Evolutionary conservation across 1,284 basidiomycete genomes (phyloP).

Genomic region (Cutaneotrichosporon sp.): DNA sequence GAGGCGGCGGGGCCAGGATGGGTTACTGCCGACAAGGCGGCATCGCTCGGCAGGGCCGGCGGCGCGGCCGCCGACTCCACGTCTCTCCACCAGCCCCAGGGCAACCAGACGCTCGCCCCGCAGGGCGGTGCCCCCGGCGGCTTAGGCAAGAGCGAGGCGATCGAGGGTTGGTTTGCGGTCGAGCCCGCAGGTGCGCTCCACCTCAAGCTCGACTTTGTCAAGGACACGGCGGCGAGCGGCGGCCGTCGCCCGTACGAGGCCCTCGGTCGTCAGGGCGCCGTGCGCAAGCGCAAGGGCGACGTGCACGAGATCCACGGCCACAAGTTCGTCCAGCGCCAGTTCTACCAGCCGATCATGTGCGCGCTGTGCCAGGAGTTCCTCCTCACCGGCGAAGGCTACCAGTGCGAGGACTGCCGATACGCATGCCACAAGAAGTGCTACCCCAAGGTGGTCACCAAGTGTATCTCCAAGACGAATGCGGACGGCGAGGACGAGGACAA

Average conservation of each 20-base stretch:
- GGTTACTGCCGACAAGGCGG: constrained; percentile 74
- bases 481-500: constrained; percentile 97
- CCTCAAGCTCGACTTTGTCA: constrained; percentile 88
- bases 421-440: constrained; percentile 99
- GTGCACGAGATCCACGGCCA: constrained; percentile 99
- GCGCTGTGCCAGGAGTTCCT: constrained; percentile 98
- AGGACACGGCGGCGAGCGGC: constrained; percentile 79
- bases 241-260: constrained; percentile 90
- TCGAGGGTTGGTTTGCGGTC: constrained; percentile 96
- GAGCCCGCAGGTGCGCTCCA: constrained; percentile 95
- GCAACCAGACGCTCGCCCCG: constrained; percentile 6
- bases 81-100: constrained; percentile 34
- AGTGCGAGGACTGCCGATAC: constrained; percentile 99
- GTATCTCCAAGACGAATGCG: constrained; percentile 94
- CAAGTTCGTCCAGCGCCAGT: constrained; percentile 95
- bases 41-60: constrained; percentile 44
- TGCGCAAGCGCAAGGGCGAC: constrained; percentile 97
- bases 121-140: constrained; percentile 23
- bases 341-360: constrained; percentile 98
- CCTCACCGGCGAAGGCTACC: constrained; percentile 94
- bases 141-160: constrained; percentile 64
- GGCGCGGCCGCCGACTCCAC: constrained; percentile 39
- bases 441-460: constrained; percentile 98
- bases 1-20: constrained; percentile 74
- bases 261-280: constrained; percentile 95